Base-by-base conservation (phyloP, 2,329 filamentous ascomycete genomes). In the Tolypocladium paradoxum region DNA sequence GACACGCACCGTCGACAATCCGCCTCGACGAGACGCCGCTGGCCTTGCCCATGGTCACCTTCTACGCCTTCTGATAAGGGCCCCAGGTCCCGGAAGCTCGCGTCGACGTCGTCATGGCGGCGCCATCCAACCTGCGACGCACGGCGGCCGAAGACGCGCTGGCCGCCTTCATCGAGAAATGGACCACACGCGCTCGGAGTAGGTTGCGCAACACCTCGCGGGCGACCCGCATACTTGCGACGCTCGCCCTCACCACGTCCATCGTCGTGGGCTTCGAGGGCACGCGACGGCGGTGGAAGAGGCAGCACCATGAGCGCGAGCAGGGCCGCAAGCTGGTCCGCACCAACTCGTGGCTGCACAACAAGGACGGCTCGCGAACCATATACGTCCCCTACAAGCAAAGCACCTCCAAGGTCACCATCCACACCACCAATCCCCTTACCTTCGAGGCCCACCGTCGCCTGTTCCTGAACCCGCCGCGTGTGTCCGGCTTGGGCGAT, bases 361-460 rank as follows among this genome's bases (percentile, higher is more conserved):
- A 92, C 62, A 96, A 96, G 72, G 93, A 97, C 75, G 93, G 93
- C 49, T 92, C 90, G 49, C 81, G 93, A 53, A 95, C 90, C 16
- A 93, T 99, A 54, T 97, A 93, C 65, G 93, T 99, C 31, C 91
- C 92, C 2, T 93, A 96, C 70, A 90, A 89, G 68, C 82, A 90
- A 60, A 78, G 84, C 52, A 96, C 90, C 2, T 87, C 90, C 60
- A 95, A 95, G 69, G 92, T 99, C 48, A 86, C 87, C 54, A 96
- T 99, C 58, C 78, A 89, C 65, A 85, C 87, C 6, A 99, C 91
- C 31, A 96, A 96, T 66, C 82, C 84, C 22, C 87, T 92, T 36
- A 99, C 93, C 0, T 99, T 97, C 66, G 92, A 99, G 76, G 95
- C 93, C 6, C 93, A 99, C 71, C 82, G 93, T 33, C 81, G 95